phyloP scores from a whole-genome alignment of 768 basidiomycete species.

The Phanerochaete sordida region DNA sequence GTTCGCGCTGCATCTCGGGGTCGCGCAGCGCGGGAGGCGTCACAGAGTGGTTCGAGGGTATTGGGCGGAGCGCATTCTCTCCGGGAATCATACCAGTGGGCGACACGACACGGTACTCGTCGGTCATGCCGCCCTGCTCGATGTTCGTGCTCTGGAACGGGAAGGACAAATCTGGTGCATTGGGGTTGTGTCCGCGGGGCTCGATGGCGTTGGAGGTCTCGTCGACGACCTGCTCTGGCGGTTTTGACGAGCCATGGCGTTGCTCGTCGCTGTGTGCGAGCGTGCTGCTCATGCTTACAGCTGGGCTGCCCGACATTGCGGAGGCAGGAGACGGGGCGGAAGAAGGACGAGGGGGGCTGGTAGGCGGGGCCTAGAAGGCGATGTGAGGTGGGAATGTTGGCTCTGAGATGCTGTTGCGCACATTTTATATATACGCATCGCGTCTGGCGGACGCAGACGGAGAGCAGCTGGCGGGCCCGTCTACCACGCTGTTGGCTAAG shows the following conservation, averaged over 20 bases:
- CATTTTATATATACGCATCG: not conserved
- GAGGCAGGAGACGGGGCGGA: too few relatives aligned
- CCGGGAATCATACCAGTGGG: constrained; percentile 27
- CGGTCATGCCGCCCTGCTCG: constrained; percentile 26
- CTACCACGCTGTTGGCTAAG: not conserved
- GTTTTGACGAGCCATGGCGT: not conserved
- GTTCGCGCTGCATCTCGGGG: constrained; percentile 31
- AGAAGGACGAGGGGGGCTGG: not conserved
- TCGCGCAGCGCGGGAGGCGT: constrained; percentile 23
- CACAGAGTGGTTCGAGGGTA: constrained; percentile 23
- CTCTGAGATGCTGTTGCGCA: not conserved
- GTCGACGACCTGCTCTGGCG: not conserved
- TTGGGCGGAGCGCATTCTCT: constrained; percentile 24
- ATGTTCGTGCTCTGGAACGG: constrained; percentile 27
- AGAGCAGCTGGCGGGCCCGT: not conserved
- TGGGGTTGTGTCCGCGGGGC: constrained; percentile 15
- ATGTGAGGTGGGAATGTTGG: not conserved
- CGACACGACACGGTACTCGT: constrained; percentile 31
- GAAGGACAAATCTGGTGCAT: constrained; percentile 25
- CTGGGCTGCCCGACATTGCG: constrained; percentile 4
- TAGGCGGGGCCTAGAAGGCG: not conserved
- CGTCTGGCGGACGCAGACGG: not conserved
- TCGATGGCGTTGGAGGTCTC: not conserved
- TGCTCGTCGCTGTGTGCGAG: not conserved
- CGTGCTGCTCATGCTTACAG: constrained; percentile 2